Evolutionary conservation across 2,329 filamentous ascomycete species (phyloP).

Genomic region (Aspergillus pseudotamarii): DNA sequence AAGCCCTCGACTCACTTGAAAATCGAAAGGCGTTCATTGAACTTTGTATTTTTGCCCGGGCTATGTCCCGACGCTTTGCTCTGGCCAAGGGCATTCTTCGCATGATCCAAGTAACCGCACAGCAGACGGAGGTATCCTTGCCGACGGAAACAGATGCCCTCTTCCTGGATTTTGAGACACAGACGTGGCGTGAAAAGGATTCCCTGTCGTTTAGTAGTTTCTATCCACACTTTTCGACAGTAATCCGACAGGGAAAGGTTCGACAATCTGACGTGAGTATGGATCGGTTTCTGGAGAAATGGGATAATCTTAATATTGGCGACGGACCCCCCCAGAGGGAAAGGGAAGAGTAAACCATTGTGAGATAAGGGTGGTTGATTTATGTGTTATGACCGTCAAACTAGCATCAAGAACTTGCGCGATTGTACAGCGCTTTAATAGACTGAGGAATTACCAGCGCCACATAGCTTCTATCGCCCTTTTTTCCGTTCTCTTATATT

Average conservation of each 20-base stretch:
- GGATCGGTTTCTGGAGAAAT: conserved; percentile 34
- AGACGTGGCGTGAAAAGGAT: conserved; percentile 22
- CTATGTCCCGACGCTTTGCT: conserved; percentile 29
- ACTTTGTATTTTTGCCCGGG: conserved; percentile 27
- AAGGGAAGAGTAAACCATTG: not conserved
- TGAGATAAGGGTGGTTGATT: not conserved
- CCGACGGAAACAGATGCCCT: conserved; percentile 28
- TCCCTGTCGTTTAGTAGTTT: conserved; percentile 26
- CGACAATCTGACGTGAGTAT: conserved; percentile 15
- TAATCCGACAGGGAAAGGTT: conserved; percentile 14
- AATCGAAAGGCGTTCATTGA: conserved; percentile 30
- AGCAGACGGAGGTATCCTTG: conserved; percentile 23
- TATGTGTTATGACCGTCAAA: not conserved
- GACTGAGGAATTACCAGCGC: not conserved
- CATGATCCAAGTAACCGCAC: conserved; percentile 31
- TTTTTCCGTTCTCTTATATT: not conserved
- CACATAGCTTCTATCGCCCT: no score
- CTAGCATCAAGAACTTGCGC: not conserved
- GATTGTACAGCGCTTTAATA: not conserved
- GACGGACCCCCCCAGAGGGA: not conserved
- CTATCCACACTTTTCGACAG: conserved; percentile 26
- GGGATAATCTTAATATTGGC: conserved; percentile 24
- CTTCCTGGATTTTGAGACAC: conserved; percentile 25
- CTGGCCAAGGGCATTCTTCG: conserved; percentile 31
- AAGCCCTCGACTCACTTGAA: conserved; percentile 23